phyloP scores from a whole-genome alignment of 176 grass and related monocot genomes.

The Echinochloa phyllopogon region DNA sequence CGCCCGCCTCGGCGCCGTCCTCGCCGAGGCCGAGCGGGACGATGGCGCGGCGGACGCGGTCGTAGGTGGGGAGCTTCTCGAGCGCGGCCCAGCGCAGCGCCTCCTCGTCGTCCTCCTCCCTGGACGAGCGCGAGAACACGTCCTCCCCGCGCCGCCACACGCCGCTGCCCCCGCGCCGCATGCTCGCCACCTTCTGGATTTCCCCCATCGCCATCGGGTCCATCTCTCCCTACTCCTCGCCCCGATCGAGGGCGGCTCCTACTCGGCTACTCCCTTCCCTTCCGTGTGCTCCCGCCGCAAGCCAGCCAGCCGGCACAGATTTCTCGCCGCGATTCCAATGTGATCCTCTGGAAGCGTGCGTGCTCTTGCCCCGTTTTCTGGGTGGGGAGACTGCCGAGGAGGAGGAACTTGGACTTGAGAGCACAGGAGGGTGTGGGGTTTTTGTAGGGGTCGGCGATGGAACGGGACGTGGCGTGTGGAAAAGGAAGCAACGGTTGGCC shows the following conservation, averaged over 20 bases:
- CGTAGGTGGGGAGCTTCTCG: slow-evolving; percentile 85
- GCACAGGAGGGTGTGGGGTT: too few relatives aligned
- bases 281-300: too few relatives aligned
- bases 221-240: slow-evolving; percentile 25
- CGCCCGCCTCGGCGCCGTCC: background rate
- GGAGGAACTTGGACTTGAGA: too few relatives aligned
- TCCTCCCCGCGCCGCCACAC: slow-evolving; percentile 64
- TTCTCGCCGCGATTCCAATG: background rate
- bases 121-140: slow-evolving; percentile 74
- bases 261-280: background rate
- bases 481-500: too few relatives aligned
- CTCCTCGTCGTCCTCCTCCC: slow-evolving; percentile 92
- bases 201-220: slow-evolving; percentile 50
- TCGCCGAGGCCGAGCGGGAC: slow-evolving; percentile 24
- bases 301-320: background rate
- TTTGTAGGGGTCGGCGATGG: too few relatives aligned
- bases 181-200: slow-evolving; percentile 52
- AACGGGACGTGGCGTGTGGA: too few relatives aligned
- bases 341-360: background rate
- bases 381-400: background rate
- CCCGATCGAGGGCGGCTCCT: too few relatives aligned
- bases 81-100: slow-evolving; percentile 85
- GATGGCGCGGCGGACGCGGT: slow-evolving; percentile 75
- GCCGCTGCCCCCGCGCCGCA: slow-evolving; percentile 49
- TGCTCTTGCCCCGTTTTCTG: background rate